phyloP scores from a whole-genome alignment of 2,329 filamentous ascomycete species.

The Botrytis tulipae region DNA sequence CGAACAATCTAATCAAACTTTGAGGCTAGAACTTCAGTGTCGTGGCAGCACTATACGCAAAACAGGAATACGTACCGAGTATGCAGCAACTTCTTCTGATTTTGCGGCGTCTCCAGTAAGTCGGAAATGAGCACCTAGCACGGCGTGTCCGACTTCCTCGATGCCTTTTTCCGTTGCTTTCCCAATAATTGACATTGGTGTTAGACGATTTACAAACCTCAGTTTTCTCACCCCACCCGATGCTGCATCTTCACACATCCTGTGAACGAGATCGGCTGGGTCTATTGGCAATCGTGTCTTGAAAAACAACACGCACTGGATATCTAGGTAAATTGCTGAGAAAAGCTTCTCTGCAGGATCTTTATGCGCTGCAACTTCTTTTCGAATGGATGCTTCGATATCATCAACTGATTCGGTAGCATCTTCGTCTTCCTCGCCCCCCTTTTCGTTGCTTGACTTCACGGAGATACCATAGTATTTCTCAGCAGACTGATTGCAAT shows the following conservation, averaged over 20 bases:
- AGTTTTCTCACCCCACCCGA: conserved; percentile 48
- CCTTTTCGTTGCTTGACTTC: conserved; percentile 33
- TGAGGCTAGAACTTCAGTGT: conserved; percentile 10
- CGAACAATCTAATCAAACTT: conserved; percentile 11
- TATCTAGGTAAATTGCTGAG: conserved; percentile 51
- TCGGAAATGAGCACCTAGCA: conserved; percentile 61
- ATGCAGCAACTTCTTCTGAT: conserved; percentile 27
- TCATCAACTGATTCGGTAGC: conserved; percentile 50
- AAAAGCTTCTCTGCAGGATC: conserved; percentile 47
- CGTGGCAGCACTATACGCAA: conserved; percentile 16
- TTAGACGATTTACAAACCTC: conserved; percentile 61
- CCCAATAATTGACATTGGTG: conserved; percentile 52
- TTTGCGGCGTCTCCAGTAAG: conserved; percentile 39
- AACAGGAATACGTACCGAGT: conserved; percentile 22
- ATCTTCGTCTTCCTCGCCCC: conserved; percentile 43
- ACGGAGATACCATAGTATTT: conserved; percentile 51
- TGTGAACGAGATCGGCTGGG: conserved; percentile 52
- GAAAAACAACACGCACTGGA: conserved; percentile 65
- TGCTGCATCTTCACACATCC: conserved; percentile 55
- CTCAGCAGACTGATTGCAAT: conserved; percentile 57
- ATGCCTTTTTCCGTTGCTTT: conserved; percentile 70
- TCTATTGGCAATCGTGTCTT: conserved; percentile 55
- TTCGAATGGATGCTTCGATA: conserved; percentile 70
- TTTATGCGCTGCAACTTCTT: conserved; percentile 60
- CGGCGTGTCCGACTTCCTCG: conserved; percentile 59